A percentile compares a stretch with the other conserved stretches of the same genome.
Evolutionary conservation across 1,139 yeast species (phyloP).

Genomic region (Ashbya aceris): DNA sequence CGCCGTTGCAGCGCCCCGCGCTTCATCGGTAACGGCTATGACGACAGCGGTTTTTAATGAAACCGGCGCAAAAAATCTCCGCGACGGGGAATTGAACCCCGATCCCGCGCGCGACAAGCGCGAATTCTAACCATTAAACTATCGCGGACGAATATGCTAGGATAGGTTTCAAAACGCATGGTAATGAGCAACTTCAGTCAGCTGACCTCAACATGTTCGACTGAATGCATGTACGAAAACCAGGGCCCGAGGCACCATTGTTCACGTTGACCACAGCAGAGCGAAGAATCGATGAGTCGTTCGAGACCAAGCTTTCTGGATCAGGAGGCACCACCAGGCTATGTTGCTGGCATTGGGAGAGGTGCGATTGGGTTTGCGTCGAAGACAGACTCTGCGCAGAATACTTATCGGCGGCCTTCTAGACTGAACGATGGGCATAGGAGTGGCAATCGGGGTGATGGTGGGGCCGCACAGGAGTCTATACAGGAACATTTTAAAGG

Average conservation of each 20-base stretch:
- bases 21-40: too few relatives aligned
- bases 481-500: conserved; percentile 7
- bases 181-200: too few relatives aligned
- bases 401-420: conserved; percentile 38
- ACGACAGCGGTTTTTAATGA: background rate
- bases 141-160: conserved; percentile 23
- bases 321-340: conserved; percentile 83
- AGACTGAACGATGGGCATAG: conserved; percentile 1
- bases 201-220: background rate
- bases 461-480: background rate
- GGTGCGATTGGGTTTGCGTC: conserved; percentile 94
- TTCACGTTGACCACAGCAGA: too few relatives aligned
- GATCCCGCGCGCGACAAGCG: conserved; percentile 35
- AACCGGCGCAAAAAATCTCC: conserved; percentile 24
- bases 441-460: background rate
- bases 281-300: background rate
- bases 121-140: conserved; percentile 33
- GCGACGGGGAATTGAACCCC: conserved; percentile 35
- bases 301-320: conserved; percentile 47
- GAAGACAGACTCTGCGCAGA: conserved; percentile 30
- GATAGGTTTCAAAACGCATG: background rate
- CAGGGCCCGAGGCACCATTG: background rate
- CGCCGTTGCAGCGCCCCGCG: too few relatives aligned
- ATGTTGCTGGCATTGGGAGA: conserved; percentile 86
- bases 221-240: background rate